Evolutionary conservation across 2,329 filamentous ascomycete genomes (phyloP).

Genomic region (Curvularia hawaiiensis): DNA sequence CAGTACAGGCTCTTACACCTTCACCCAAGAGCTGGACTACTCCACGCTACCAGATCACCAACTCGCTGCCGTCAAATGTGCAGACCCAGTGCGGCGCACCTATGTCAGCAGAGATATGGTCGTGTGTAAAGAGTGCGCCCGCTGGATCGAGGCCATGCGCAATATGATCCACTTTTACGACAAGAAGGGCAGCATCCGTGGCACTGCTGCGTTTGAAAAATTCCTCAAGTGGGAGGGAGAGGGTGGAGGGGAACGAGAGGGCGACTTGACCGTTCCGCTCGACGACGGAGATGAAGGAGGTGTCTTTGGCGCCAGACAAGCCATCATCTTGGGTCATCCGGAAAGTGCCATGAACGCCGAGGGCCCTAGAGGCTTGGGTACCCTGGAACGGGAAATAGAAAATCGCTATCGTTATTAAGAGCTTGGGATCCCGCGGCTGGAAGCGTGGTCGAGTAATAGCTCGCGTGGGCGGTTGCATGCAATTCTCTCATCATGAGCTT

Average conservation of each 20-base stretch:
- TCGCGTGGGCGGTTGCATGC: neutral
- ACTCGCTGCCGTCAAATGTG: constrained; percentile 28
- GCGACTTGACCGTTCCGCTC: constrained; percentile 30
- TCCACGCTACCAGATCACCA: constrained; percentile 36
- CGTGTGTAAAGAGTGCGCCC: constrained; percentile 38
- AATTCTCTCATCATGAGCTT: neutral
- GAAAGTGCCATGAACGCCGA: constrained; percentile 21
- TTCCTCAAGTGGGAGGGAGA: constrained; percentile 36
- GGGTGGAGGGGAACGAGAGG: constrained; percentile 20
- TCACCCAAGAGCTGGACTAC: constrained; percentile 22
- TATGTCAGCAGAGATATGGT: constrained; percentile 32
- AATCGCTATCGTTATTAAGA: constrained; percentile 10
- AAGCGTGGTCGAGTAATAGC: neutral
- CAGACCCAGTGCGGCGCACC: constrained; percentile 23
- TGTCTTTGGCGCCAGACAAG: constrained; percentile 27
- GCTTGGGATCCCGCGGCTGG: neutral
- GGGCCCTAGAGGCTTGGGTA: constrained; percentile 21
- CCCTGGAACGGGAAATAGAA: constrained; percentile 14
- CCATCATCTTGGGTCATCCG: constrained; percentile 31
- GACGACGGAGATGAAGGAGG: constrained; percentile 20
- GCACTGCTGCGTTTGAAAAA: constrained; percentile 37
- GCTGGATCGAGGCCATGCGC: constrained; percentile 38
- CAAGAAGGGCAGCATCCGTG: constrained; percentile 37
- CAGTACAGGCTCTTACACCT: constrained; percentile 18
- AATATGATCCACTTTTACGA: constrained; percentile 39